Evolutionary conservation across 768 basidiomycete genomes (phyloP), one percentile per base, ranked within the genome.

Genomic region (Boletus reticuloceps): DNA sequence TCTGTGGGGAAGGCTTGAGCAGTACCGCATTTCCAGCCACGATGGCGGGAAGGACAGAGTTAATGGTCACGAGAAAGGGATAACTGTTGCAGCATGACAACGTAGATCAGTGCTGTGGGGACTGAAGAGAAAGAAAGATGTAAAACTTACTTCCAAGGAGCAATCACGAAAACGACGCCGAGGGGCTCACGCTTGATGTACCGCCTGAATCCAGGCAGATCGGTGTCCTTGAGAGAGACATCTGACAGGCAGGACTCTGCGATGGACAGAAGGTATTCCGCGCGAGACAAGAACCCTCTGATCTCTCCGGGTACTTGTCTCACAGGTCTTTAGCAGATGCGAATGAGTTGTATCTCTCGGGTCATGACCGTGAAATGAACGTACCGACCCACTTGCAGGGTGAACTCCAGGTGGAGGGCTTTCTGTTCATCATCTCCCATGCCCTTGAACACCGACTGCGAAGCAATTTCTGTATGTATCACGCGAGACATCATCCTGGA

Each of bases 1-100:
- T 98, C 67, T 99, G 97, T 0, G 97, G 97, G 2, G 94, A 96
- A 1, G 97, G 96, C 70, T 98, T 99, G 67, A 98, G 76, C 43
- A 99, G 69, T 12, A 98, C 90, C 0, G 91, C 73, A 69, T 99
- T 98, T 31, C 97, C 91, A 6, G 95, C 85, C 29, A 98, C 76
- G 59, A 99, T 76, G 1, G 94, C 91, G 2, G 97, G 97, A 22
- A 99, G 80, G 48, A 98, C 84, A 5, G 91, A 86, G 72, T 99
- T 99, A 71, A 98, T 81, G 37, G 91, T 84, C 36, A 86, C 87
- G 32, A 98, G 84, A 73, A 94, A 94, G 0, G 94, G 94, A 72
- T 82, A 96, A 69, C 91, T 95, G 12, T 36, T 36, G 34, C 22
- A 36, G 7, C 27, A 37, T 29, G 54, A 14, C 34, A 27, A 34